phyloP scores from a whole-genome alignment of 306 rosid genomes.

The Begonia masoniana region DNA sequence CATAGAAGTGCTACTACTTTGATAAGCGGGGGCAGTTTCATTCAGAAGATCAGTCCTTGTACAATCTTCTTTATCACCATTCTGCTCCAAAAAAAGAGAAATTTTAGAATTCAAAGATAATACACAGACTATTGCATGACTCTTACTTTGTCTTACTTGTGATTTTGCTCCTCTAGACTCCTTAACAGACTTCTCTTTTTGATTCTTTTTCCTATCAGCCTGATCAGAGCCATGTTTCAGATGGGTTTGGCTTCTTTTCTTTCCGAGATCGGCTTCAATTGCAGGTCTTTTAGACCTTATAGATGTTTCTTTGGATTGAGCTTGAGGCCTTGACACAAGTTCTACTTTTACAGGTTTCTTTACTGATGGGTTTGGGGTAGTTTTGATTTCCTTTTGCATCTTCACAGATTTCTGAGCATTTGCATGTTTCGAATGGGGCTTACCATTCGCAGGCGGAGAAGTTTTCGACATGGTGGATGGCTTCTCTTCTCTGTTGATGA shows the following conservation, averaged over 20 bases:
- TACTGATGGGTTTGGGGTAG: slow-evolving; percentile 22
- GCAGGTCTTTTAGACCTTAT: slow-evolving; percentile 35
- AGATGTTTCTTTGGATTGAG: slow-evolving; percentile 29
- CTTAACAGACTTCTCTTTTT: slow-evolving; percentile 25
- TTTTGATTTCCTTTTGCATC: slow-evolving; percentile 17
- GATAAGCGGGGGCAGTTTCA: slow-evolving; percentile 20
- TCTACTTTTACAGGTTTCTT: slow-evolving; percentile 30
- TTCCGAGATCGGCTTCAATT: slow-evolving; percentile 20
- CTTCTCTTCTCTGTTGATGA: slow-evolving; percentile 8
- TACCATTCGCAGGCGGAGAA: slow-evolving; percentile 18
- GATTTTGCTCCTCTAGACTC: slow-evolving; percentile 27
- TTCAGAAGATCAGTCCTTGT: slow-evolving; percentile 16
- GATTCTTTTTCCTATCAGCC: slow-evolving; percentile 27
- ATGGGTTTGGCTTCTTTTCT: slow-evolving; percentile 15
- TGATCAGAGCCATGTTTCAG: slow-evolving; percentile 4
- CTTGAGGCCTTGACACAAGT: slow-evolving; percentile 33
- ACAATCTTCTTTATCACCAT: slow-evolving; percentile 19
- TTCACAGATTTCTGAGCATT: slow-evolving; percentile 15
- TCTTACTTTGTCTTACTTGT: slow-evolving; percentile 18
- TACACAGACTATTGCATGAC: too few species aligned
- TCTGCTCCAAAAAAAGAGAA: slow-evolving; percentile 20
- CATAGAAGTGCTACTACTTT: slow-evolving; percentile 16
- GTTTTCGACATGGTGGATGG: slow-evolving; percentile 26
- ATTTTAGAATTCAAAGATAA: slow-evolving; percentile 4
- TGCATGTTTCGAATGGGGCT: slow-evolving; percentile 28